Percentiles rank a stretch among this genome's conserved stretches.
Conservation (phyloP, 208 protist genomes). For the Leishmania amazonensis region DNA sequence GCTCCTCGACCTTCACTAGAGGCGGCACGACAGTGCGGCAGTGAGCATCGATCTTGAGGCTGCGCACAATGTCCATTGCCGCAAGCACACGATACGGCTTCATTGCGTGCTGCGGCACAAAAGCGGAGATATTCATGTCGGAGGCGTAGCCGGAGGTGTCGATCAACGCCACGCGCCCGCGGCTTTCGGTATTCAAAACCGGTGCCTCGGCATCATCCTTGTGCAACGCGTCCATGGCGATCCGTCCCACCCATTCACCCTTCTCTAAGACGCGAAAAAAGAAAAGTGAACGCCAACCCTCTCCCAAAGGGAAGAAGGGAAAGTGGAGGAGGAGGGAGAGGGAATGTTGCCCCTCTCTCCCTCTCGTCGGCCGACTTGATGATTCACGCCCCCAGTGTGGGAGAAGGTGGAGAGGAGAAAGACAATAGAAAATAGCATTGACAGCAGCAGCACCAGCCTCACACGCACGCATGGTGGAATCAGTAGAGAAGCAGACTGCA, state of each 20-base stretch:
- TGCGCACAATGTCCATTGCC: slow-evolving; percentile 79
- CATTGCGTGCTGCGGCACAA: slow-evolving; percentile 90
- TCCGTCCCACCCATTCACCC: background rate
- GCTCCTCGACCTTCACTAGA: slow-evolving; percentile 65
- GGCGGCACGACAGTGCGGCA: slow-evolving; percentile 77
- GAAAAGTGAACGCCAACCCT: background rate
- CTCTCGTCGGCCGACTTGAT: background rate
- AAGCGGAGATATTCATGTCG: slow-evolving; percentile 85
- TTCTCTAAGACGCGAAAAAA: background rate
- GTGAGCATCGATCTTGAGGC: slow-evolving; percentile 60
- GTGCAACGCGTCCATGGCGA: background rate
- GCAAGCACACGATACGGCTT: slow-evolving; percentile 88
- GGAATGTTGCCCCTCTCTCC: background rate
- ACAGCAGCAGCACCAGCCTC: background rate
- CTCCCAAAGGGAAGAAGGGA: background rate
- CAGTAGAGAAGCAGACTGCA: background rate
- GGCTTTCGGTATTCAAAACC: background rate
- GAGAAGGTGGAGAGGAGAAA: background rate
- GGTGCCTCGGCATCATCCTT: slow-evolving; percentile 1
- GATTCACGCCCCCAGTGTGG: background rate
- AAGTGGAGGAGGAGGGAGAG: background rate
- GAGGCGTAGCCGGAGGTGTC: slow-evolving; percentile 84
- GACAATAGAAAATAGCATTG: background rate
- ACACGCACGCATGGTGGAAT: background rate
- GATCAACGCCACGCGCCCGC: slow-evolving; percentile 57